Evolutionary conservation across 2,329 filamentous ascomycete genomes (phyloP), one percentile per base, ranked within the genome.

Genomic region (Aspergillus neoniger): DNA sequence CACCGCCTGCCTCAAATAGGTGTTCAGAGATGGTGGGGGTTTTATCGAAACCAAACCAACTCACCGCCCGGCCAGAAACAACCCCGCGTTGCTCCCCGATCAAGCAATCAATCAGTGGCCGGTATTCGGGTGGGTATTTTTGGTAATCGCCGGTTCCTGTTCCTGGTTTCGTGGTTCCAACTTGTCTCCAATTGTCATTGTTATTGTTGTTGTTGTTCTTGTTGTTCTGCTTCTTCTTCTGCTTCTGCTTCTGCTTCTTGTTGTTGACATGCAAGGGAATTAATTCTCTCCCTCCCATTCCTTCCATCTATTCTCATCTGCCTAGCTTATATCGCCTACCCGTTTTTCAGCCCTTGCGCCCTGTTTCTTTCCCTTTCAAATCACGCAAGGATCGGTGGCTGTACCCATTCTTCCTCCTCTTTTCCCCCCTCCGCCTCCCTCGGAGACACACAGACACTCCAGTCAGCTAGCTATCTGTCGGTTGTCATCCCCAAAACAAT

Each of bases 31-130:
- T 48, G 57, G 55, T 47, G 51, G 48, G 55, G 32, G 41, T 63
- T 36, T 36, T 36, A 14, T 36, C 5, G 12, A 36, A 36, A 36
- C 32, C 32, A 36, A 36, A 5, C 64, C 62, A 58, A 17, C 48
- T 55, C 19, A 68, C 69, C 70, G 70, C 68, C 66, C 39, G 72
- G 72, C 72, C 74, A 60, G 72, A 74, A 14, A 67, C n/a, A 44
- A 59, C 71, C 71, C 71, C 71, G 67, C 70, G 67, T 67, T 57
- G 69, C 55, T 54, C 62, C 65, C 12, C 32, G 2, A 36, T 14
- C 12, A 12, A 30, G 28, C 32, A 36, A 36, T 36, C 32, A 36
- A 36, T 36, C 32, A 36, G 32, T 36, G 32, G 32, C 32, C 32
- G 32, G 32, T 36, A 36, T 36, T 36, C 32, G 32, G 32, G 32